Base-by-base conservation (phyloP, 495 filamentous ascomycete species). In the Aspergillus ellipticus region DNA sequence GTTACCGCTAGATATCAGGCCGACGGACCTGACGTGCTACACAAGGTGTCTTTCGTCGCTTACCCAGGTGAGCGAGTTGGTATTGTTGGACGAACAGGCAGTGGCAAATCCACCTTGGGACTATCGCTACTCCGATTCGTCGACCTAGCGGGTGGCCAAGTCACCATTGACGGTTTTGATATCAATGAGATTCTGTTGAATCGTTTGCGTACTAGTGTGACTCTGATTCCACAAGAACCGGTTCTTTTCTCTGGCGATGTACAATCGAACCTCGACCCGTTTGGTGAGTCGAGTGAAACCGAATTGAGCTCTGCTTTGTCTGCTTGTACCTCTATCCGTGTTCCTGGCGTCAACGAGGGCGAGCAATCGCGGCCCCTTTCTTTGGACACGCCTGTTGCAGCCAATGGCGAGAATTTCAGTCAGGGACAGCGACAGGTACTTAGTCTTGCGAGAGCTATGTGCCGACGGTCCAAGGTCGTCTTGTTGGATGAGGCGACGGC, bases 351-450 rank as follows among this genome's bases (percentile, higher is more conserved):
- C 41, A 59, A 55, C 24, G 24, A 28, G 11, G 8, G 6, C 33
- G 42, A 42, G 29, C 11, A 28, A 8, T 39, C 20, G 2, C 53
- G 43, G 10, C 10, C 50, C 21, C 64, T 70, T 37, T 62, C 61
- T 21, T 49, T 72, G 5, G 62, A 73, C 53, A 74, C 75, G 11
- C 70, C 60, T 4, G 74, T 85, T 6, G 80, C 82, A 17, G 73
- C 76, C 10, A 80, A 79, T n/a, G 82, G 80, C 11, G 82, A 79
- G 69, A 79, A 82, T 51, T 74, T 87, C 54, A 81, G 77, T 51
- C 83, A 85, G 52, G 84, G 84, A 10, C 80, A 86, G 63, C 62
- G 83, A 15, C 82, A 86, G 61, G 74, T 85, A 15, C 71, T 87
- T 10, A 79, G 80, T 24, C 76, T 86, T 3, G 82, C 81, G 2